phyloP scores from a whole-genome alignment of 768 basidiomycete genomes.

The Trametes cinnabarina region DNA sequence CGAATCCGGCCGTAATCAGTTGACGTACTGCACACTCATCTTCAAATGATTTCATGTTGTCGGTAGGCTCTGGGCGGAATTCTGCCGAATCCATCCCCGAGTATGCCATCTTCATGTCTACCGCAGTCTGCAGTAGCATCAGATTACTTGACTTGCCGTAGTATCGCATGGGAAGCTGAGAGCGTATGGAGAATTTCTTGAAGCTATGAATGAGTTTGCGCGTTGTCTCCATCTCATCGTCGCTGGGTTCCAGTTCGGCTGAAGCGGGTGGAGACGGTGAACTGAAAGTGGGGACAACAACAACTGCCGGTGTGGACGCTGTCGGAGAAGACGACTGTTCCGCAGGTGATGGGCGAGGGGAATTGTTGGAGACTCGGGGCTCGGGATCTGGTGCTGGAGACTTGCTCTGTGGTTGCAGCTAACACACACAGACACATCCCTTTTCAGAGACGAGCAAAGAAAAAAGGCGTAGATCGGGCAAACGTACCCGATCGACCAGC shows the following conservation, averaged over 20 bases:
- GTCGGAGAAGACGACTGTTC: background rate
- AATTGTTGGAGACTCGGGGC: background rate
- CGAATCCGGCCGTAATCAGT: too few relatives aligned
- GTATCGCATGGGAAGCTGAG: constrained; percentile 7
- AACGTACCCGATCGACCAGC: constrained; percentile 19
- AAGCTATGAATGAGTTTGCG: constrained; percentile 5
- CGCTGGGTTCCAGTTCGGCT: constrained; percentile 19
- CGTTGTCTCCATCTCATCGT: constrained; percentile 20
- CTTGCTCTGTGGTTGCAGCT: background rate
- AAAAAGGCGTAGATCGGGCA: too few relatives aligned
- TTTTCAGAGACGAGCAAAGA: background rate
- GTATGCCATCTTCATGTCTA: constrained; percentile 13
- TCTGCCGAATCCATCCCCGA: background rate
- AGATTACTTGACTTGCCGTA: constrained; percentile 24
- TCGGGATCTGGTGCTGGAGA: background rate
- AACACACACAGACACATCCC: background rate
- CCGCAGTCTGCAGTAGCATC: constrained; percentile 18
- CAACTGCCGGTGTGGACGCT: background rate
- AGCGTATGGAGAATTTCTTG: background rate
- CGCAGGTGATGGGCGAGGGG: background rate
- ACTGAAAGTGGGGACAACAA: background rate
- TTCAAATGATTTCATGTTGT: too few relatives aligned
- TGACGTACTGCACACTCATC: background rate
- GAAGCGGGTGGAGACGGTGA: background rate
- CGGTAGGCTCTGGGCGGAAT: background rate